These are phyloP conservation scores for Yamadazyma taylorii DNA, from an alignment of 1,139 yeast genomes.

Conservation along the genomic window DNA sequence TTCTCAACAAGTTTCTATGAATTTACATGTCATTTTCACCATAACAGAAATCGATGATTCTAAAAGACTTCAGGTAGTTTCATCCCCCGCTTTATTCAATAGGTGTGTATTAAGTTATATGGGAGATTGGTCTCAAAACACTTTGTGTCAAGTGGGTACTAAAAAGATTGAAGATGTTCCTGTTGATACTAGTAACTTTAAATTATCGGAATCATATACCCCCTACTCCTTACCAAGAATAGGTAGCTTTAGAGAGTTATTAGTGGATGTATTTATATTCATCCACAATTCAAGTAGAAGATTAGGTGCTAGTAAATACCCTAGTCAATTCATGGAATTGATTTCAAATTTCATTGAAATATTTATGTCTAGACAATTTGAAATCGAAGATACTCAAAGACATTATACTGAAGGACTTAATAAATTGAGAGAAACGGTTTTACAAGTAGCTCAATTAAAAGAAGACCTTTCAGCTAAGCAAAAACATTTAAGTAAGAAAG, in stretches of 20 bases:
- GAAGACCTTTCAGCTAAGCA: slow-evolving; percentile 56
- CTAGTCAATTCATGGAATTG: slow-evolving; percentile 55
- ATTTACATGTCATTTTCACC: slow-evolving; percentile 83
- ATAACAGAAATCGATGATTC: slow-evolving; percentile 55
- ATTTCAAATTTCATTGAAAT: slow-evolving; percentile 46
- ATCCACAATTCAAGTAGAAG: slow-evolving; percentile 35
- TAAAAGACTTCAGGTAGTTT: slow-evolving; percentile 42
- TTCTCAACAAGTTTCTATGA: slow-evolving; percentile 60
- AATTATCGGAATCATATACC: slow-evolving; percentile 26
- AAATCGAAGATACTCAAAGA: slow-evolving; percentile 65
- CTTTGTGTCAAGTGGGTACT: slow-evolving; percentile 53
- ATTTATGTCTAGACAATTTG: slow-evolving; percentile 44
- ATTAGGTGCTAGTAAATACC: slow-evolving; percentile 8
- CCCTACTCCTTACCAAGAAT: slow-evolving; percentile 12
- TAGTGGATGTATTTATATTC: slow-evolving; percentile 47
- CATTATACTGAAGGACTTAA: slow-evolving; percentile 76
- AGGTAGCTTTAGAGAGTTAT: slow-evolving; percentile 41
- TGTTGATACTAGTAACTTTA: slow-evolving; percentile 47
- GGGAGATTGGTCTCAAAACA: slow-evolving; percentile 71
- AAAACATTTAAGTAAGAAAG: slow-evolving; percentile 51
- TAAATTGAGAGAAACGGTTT: slow-evolving; percentile 72
- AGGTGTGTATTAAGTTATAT: slow-evolving; percentile 89
- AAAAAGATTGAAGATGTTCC: slow-evolving; percentile 48
- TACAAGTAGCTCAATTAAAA: slow-evolving; percentile 66
- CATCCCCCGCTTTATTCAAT: slow-evolving; percentile 90